phyloP scores from a whole-genome alignment of 2,329 filamentous ascomycete genomes.

The Fusarium avenaceum region DNA sequence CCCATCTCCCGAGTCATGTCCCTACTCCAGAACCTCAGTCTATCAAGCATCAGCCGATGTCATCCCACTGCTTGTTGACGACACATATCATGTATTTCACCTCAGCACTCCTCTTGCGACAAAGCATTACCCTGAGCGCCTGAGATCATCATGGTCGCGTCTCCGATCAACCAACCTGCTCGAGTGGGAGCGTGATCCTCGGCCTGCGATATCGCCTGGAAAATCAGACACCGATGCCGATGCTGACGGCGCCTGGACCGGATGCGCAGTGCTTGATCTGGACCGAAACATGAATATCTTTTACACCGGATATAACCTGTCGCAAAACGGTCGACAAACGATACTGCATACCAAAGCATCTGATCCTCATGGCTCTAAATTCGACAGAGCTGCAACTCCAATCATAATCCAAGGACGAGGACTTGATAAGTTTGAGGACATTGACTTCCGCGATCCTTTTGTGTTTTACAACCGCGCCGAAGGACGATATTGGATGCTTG shows the following conservation, averaged over 20 bases:
- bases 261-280: slow-evolving; percentile 51
- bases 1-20: slow-evolving; percentile 47
- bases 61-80: slow-evolving; percentile 54
- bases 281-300: slow-evolving; percentile 54
- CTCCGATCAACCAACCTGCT: slow-evolving; percentile 50
- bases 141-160: slow-evolving; percentile 53
- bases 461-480: slow-evolving; percentile 52
- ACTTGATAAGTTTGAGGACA: slow-evolving; percentile 49
- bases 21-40: slow-evolving; percentile 49
- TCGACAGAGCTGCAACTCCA: slow-evolving; percentile 44
- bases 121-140: slow-evolving; percentile 52
- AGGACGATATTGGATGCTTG: slow-evolving; percentile 55
- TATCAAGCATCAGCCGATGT: slow-evolving; percentile 53
- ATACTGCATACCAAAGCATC: slow-evolving; percentile 49
- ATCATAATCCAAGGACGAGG: slow-evolving; percentile 42
- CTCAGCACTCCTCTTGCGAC: slow-evolving; percentile 52
- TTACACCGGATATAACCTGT: slow-evolving; percentile 55
- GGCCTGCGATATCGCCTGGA: slow-evolving; percentile 45
- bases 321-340: slow-evolving; percentile 50
- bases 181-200: slow-evolving; percentile 50
- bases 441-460: slow-evolving; percentile 56
- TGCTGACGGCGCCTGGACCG: slow-evolving; percentile 54
- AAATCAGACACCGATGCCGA: slow-evolving; percentile 44
- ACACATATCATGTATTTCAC: slow-evolving; percentile 56
- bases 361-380: slow-evolving; percentile 49